These are phyloP conservation scores for Venturia effusa DNA, from an alignment of 2,329 filamentous ascomycete genomes.

Conservation along the genomic window DNA sequence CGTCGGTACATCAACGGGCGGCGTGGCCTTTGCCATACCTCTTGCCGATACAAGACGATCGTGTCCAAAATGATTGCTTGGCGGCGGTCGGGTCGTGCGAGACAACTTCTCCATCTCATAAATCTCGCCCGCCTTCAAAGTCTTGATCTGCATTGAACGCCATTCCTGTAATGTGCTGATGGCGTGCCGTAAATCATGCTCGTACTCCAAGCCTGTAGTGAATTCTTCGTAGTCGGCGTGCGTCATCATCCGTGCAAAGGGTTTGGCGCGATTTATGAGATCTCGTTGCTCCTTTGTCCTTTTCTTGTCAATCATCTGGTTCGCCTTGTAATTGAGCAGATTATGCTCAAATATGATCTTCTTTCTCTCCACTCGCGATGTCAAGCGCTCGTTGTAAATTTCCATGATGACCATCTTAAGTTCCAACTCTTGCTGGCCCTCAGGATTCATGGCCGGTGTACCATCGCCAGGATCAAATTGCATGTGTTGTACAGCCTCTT, in stretches of 20 bases:
- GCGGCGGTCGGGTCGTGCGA: slow-evolving; percentile 55
- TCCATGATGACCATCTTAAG: slow-evolving; percentile 97
- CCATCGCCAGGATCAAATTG: slow-evolving; percentile 95
- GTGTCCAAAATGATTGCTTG: slow-evolving; percentile 57
- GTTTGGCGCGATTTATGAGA: slow-evolving; percentile 83
- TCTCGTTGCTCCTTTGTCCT: slow-evolving; percentile 92
- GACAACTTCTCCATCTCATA: slow-evolving; percentile 82
- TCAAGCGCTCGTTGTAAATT: slow-evolving; percentile 89
- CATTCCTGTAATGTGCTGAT: slow-evolving; percentile 90
- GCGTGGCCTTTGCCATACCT: slow-evolving; percentile 55
- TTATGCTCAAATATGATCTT: slow-evolving; percentile 95
- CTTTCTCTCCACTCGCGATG: slow-evolving; percentile 84
- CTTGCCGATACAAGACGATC: slow-evolving; percentile 64
- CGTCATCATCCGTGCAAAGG: slow-evolving; percentile 95
- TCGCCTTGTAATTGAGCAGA: slow-evolving; percentile 86
- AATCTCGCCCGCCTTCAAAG: slow-evolving; percentile 77
- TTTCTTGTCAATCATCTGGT: slow-evolving; percentile 82
- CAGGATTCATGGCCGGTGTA: slow-evolving; percentile 69
- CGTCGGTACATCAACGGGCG: slow-evolving; percentile 56
- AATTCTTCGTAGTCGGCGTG: slow-evolving; percentile 80
- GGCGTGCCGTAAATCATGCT: slow-evolving; percentile 81
- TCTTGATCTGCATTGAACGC: slow-evolving; percentile 73
- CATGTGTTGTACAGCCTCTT: slow-evolving; percentile 97
- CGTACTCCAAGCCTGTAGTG: slow-evolving; percentile 75
- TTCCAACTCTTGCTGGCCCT: slow-evolving; percentile 67